Conservation (phyloP, 352 stramenopile genomes). For the Aphanomyces invadans region DNA sequence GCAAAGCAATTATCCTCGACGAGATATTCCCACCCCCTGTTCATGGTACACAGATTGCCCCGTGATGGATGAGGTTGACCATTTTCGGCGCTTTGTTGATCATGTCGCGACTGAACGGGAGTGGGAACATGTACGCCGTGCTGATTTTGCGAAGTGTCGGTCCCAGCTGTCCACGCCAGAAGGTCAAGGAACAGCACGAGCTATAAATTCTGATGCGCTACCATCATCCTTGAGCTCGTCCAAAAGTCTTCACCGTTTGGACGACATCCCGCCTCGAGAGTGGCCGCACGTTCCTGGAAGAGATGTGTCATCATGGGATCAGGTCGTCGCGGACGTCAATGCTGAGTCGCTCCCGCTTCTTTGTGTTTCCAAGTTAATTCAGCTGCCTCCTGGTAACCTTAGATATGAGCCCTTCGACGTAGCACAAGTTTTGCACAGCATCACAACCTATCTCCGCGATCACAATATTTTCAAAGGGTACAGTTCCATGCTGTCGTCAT, state of each 20-base stretch:
- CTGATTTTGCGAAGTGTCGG: background rate
- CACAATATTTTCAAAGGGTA: slow-evolving; percentile 24
- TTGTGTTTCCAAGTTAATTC: slow-evolving; percentile 42
- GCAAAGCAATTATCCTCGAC: background rate
- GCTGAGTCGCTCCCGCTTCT: slow-evolving; percentile 23
- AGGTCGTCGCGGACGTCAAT: slow-evolving; percentile 30
- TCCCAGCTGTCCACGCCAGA: background rate
- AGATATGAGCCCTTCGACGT: slow-evolving; percentile 61
- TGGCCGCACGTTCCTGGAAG: slow-evolving; percentile 63
- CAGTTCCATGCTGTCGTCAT: background rate
- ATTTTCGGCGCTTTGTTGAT: background rate
- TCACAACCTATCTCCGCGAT: slow-evolving; percentile 26
- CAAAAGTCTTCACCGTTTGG: background rate
- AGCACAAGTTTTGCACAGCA: slow-evolving; percentile 31
- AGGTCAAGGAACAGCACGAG: background rate
- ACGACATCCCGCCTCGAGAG: slow-evolving; percentile 41
- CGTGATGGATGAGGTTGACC: background rate
- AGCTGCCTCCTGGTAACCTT: slow-evolving; percentile 47
- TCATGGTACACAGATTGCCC: slow-evolving; percentile 9
- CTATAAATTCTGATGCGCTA: background rate
- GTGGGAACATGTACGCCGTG: background rate
- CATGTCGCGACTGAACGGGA: background rate
- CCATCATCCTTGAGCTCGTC: background rate
- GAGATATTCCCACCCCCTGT: background rate
- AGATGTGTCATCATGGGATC: slow-evolving; percentile 42